phyloP scores from a whole-genome alignment of 192 early-diverging fungal genomes.

The Coemansia sp. region DNA sequence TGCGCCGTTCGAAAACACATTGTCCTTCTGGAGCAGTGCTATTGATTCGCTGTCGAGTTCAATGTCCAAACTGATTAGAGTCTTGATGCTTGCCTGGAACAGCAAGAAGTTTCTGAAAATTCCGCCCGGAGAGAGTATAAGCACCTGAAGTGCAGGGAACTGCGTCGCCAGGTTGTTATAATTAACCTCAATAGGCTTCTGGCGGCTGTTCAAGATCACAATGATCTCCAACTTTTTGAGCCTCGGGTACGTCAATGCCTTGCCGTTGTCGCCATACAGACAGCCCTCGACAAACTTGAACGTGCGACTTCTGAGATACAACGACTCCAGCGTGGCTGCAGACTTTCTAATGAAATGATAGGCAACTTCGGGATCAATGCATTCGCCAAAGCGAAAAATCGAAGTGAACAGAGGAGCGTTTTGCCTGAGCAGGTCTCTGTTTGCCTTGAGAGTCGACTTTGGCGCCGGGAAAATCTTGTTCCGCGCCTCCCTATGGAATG shows the following conservation, averaged over 20 bases:
- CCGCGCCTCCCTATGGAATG: background rate
- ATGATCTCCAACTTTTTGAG: background rate
- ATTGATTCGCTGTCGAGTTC: constrained; percentile 12
- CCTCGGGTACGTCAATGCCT: background rate
- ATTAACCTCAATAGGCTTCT: background rate
- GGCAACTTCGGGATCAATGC: background rate
- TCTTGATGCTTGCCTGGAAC: constrained; percentile 5
- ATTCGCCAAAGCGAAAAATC: background rate
- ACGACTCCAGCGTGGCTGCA: background rate
- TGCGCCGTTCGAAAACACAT: background rate
- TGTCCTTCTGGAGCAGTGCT: background rate
- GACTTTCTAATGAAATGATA: background rate
- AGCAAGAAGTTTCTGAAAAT: background rate
- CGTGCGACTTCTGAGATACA: background rate
- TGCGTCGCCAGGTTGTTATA: background rate
- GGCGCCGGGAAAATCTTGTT: background rate
- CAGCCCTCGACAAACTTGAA: background rate
- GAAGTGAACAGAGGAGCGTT: background rate
- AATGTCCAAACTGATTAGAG: constrained; percentile 17
- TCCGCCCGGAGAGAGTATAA: background rate
- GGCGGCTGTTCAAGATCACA: background rate
- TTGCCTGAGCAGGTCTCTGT: background rate
- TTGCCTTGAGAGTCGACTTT: background rate
- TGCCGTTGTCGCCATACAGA: background rate
- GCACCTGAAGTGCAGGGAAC: constrained; percentile 22